Evolutionary conservation across 106 monocot species (phyloP).

Genomic region (Acorus calamus): DNA sequence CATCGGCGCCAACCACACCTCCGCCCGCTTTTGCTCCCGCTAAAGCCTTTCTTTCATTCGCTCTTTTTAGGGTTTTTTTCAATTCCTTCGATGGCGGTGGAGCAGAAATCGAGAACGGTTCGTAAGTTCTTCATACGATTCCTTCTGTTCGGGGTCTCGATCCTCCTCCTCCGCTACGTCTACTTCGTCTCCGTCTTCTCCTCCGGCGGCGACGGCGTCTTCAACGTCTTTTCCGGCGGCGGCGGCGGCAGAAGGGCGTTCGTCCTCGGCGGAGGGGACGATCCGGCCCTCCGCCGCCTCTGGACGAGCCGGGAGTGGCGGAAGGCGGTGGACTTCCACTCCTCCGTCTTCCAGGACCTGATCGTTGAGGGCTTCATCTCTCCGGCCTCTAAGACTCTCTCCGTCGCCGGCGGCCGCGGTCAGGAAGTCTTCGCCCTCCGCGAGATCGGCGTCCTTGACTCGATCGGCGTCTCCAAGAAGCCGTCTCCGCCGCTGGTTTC

Average conservation of each 20-base stretch:
- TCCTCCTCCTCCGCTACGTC: slow-evolving; percentile 45
- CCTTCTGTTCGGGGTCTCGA: slow-evolving; percentile 38
- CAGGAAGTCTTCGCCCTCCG: too few relatives aligned
- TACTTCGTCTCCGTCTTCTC: slow-evolving; percentile 51
- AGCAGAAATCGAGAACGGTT: too few relatives aligned
- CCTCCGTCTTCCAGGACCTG: too few relatives aligned
- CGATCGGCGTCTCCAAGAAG: too few relatives aligned
- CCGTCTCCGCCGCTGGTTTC: too few relatives aligned
- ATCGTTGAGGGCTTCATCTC: too few relatives aligned
- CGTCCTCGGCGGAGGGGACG: slow-evolving; percentile 5
- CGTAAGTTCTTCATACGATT: slow-evolving; percentile 31
- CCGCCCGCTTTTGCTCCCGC: slow-evolving; percentile 7
- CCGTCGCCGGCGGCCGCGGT: too few relatives aligned
- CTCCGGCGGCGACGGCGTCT: slow-evolving; percentile 45
- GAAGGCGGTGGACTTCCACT: too few relatives aligned
- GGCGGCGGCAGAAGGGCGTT: slow-evolving; percentile 8
- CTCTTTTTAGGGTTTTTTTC: not conserved
- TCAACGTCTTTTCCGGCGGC: slow-evolving; percentile 41
- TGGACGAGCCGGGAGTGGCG: slow-evolving; percentile 69
- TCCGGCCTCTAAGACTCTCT: too few relatives aligned
- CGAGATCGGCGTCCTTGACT: too few relatives aligned
- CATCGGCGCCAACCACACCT: slow-evolving; percentile 7
- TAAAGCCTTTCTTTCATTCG: not conserved
- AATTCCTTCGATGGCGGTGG: too few relatives aligned
- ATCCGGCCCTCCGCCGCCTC: slow-evolving; percentile 16